phyloP scores from a whole-genome alignment of 805 yeast genomes.

The Candida maltosa region DNA sequence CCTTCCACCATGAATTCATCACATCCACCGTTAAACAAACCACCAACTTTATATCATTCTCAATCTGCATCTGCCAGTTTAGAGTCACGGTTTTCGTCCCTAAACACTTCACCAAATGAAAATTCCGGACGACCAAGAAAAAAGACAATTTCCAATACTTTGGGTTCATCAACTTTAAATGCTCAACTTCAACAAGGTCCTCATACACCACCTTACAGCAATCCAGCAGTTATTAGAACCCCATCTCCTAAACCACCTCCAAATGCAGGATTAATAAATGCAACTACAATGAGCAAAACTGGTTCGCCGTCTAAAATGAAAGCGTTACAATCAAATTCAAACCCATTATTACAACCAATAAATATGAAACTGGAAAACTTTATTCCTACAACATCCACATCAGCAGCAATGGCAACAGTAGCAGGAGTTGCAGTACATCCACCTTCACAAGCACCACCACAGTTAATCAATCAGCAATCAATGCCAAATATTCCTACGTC shows the following conservation, averaged over 20 bases:
- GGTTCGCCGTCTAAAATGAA: constrained; percentile 47
- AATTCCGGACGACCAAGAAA: constrained; percentile 30
- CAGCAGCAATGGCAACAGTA: neutral
- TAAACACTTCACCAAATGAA: constrained; percentile 16
- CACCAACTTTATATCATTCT: constrained; percentile 40
- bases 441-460: constrained; percentile 8
- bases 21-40: constrained; percentile 32
- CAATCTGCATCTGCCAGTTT: constrained; percentile 41
- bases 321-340: constrained; percentile 42
- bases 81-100: constrained; percentile 25
- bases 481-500: constrained; percentile 8
- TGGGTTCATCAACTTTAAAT: constrained; percentile 20
- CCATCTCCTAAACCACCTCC: constrained; percentile 35
- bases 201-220: constrained; percentile 41
- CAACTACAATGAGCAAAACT: constrained; percentile 14
- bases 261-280: constrained; percentile 14
- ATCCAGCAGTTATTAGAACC: constrained; percentile 25
- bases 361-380: constrained; percentile 34
- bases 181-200: constrained; percentile 15
- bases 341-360: constrained; percentile 55
- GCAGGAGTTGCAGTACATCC: neutral
- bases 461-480: constrained; percentile 7
- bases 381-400: neutral
- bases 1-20: no score
- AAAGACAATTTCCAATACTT: constrained; percentile 37